Evolutionary conservation across 306 rosid genomes (phyloP), one percentile per base, ranked within the genome.

Genomic region (Vigna reflexopilosa): DNA sequence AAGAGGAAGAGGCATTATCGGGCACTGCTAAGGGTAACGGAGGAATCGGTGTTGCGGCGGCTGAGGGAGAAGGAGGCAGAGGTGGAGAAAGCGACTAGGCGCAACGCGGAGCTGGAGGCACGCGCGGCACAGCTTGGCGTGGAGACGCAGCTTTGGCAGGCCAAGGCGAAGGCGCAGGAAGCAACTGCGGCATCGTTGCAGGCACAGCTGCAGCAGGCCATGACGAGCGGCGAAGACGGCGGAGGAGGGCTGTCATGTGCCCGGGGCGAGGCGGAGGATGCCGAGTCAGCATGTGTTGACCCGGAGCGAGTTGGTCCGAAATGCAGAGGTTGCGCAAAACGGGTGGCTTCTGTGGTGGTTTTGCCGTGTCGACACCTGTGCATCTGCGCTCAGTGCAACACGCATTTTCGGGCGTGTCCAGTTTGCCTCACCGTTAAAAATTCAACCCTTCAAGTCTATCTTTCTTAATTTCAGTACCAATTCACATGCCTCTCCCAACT

Each of bases 301-400:
- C 98, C 90, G 78, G 96, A 84, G 5, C 79, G 97, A 24, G 85
- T 85, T 40, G 91, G 86, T 14, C 97, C 91, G 4, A 91, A 85
- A 79, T 95, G 99, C 28, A 86, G 86, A 81, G 96, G 83, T 0
- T 95, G 99, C 63, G 81, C 77, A 64, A 85, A 77, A 55, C 90
- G 93, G 17, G 88, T 82, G 19, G 99, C 98, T 3, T 80, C 96
- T 78, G 93, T 90, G 86, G 94, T 93, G 22, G 80, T 87, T 59
- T 45, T 91, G 83, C 99, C 96, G 78, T 95, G 98, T 78, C 93
- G 97, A 73, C 98, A 95, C 70, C 78, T 93, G 0, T 87, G 97
- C 84, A 75, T 93, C 6, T 95, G 98, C 49, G 73, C 87, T 9
- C 87, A 87, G 75, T 95, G 99, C 69, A 97, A 91, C 76, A 82